Evolutionary conservation across 148 eudicot genomes (phyloP), one percentile per base, ranked within the genome.

Genomic region (Cornus kousa): DNA sequence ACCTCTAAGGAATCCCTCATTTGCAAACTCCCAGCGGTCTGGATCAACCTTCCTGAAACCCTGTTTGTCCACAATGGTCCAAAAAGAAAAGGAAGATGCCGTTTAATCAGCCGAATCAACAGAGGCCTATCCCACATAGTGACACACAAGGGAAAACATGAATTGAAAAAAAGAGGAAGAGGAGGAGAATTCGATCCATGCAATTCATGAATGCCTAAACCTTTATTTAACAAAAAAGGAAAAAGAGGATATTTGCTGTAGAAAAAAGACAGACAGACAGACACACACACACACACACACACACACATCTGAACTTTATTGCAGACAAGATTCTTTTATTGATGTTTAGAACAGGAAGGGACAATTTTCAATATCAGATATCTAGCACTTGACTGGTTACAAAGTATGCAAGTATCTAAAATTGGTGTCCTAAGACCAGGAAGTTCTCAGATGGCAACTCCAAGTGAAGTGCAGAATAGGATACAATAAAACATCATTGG

Each of bases 21-120:
- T 90, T 4, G 93, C 93, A 82, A 90, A 90, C 82, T 90, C 93
- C 91, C 91, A 90, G 19, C 91, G 91, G 72, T 90, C 91, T 55
- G 91, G 90, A 82, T 90, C 91, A 72, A 90, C 91, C 80, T 90
- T 90, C 72, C 87, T 77, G 62, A 90, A 90, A 40, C 93, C 93
- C 93, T 90, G 86, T 74, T 64, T 31, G 19, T 80, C 60, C 78
- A 77, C 32, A 67, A 0, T 0, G 17, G 8, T 57, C 70, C 33
- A 35, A 23, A 72, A 39, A 71, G 11, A 43, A 28, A 55, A 77
- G 68, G 67, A 5, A 62, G 11, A 62, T 17, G 19, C 20, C 22
- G 1, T 62, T 7, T n/a, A 17, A 19, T 62, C 23, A 20, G 4
- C 66, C 20, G 22, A 62, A 5, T 4, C 66, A 62, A 62, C 22